Evolutionary conservation across 164 flowering plant species (phyloP), one percentile per base, ranked within the genome.

Genomic region (Tinospora cordifolia): DNA sequence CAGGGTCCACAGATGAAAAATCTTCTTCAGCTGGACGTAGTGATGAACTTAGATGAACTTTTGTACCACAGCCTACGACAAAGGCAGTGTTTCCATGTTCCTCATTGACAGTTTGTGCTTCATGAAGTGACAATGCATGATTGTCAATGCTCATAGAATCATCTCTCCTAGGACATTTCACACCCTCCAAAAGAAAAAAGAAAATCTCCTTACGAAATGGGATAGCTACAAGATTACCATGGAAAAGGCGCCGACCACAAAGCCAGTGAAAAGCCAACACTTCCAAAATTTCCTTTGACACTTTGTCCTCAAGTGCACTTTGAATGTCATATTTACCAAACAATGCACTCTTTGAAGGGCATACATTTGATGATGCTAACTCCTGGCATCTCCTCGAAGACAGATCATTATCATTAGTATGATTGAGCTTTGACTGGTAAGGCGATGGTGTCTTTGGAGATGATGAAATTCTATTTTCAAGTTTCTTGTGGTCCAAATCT

Each of bases 141-240:
- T 62, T 71, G 22, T 15, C 65, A 19, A n/a, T n/a, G 21, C 25
- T 51, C 59, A 51, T 67, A 69, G 65, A 15, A 58, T 58, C 27
- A 69, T 80, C 75, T 40, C 75, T 65, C 68, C 44, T 71, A 22
- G 46, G 26, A 63, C 72, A 26, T 68, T 78, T 73, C 67, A 84
- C 81, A 75, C 79, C 82, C 21, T 71, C 72, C 70, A 89, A 93
- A 71, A 62, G 83, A 69, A 92, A 89, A 69, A 76, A 24, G 41
- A 72, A 85, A 39, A 74, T 70, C 66, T 82, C 69, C 17, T 87
- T 77, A 66, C 85, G 80, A 62, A 87, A 66, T 24, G 91, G 96
- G 40, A 95, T 73, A 15, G 75, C 62, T 39, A 91, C 90, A 67
- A 90, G 59, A 82, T 95, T 92, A 39, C 98, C 97, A 75, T 10